phyloP scores from a whole-genome alignment of 1,284 basidiomycete genomes.

The Amylostereum areolatum region DNA sequence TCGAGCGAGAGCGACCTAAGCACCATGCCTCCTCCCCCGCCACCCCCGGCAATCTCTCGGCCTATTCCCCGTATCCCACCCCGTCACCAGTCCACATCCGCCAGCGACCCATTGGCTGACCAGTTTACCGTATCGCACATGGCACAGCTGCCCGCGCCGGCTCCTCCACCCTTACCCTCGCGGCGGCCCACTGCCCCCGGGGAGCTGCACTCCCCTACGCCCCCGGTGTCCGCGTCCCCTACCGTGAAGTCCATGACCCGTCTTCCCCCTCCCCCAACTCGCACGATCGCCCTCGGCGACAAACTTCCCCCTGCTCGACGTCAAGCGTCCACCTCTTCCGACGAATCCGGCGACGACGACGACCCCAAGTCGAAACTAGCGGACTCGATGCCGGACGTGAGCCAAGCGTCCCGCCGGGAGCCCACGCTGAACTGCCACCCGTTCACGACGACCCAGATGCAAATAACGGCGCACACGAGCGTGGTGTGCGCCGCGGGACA shows the following conservation, averaged over 20 bases:
- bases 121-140: not conserved
- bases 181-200: conserved; percentile 15
- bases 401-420: conserved; percentile 74
- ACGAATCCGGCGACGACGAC: conserved; percentile 31
- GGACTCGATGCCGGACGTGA: conserved; percentile 77
- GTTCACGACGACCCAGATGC: conserved; percentile 43
- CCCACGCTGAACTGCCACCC: conserved; percentile 45
- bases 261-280: conserved; percentile 65
- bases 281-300: conserved; percentile 61
- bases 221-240: conserved; percentile 7
- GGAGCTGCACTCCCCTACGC: conserved; percentile 11
- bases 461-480: conserved; percentile 51
- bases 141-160: conserved; percentile 10
- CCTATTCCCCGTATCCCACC: conserved; percentile 21
- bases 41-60: not conserved
- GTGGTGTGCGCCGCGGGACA: conserved; percentile 57
- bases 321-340: conserved; percentile 44
- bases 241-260: conserved; percentile 29
- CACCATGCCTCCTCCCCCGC: not conserved
- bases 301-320: conserved; percentile 58
- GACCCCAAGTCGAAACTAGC: conserved; percentile 25
- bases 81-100: conserved; percentile 15
- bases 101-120: not conserved
- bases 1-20: conserved; percentile 4
- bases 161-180: conserved; percentile 26